Percentiles rank a stretch among this genome's conserved stretches.
phyloP scores from a whole-genome alignment of 352 stramenopile species.

The Globisporangium apiculatum region DNA sequence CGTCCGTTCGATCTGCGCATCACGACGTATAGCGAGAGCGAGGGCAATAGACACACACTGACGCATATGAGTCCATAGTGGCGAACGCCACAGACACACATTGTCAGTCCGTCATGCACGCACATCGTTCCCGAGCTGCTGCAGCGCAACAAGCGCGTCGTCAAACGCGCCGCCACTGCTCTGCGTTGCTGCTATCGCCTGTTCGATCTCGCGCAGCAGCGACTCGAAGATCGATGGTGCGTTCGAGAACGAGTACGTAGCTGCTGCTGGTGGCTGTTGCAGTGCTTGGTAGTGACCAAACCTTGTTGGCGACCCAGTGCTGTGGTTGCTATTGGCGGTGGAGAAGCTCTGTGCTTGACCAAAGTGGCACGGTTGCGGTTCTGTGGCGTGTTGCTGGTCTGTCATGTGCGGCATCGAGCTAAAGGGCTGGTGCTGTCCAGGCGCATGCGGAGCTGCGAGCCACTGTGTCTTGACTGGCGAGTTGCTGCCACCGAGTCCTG shows the following conservation, averaged over 20 bases:
- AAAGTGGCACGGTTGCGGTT: neutral
- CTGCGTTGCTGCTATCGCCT: conserved; percentile 15
- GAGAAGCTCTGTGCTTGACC: neutral
- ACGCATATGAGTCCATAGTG: neutral
- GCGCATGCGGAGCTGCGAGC: neutral
- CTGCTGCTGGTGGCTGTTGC: neutral
- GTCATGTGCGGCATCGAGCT: too few relatives aligned
- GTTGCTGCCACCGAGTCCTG: neutral
- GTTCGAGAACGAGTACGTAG: conserved; percentile 15
- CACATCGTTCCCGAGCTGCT: conserved; percentile 31
- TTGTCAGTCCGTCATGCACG: neutral
- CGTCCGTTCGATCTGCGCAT: conserved; percentile 8
- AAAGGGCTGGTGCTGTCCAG: neutral
- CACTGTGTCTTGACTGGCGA: conserved; percentile 5
- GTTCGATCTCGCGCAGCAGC: conserved; percentile 25
- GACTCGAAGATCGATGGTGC: conserved; percentile 42
- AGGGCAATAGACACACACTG: neutral
- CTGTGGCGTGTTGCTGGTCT: too few relatives aligned
- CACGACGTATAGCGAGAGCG: too few relatives aligned
- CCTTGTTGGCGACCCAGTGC: conserved; percentile 7
- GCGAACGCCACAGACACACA: neutral
- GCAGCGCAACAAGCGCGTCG: conserved; percentile 30
- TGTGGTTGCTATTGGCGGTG: too few relatives aligned
- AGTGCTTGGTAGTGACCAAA: neutral
- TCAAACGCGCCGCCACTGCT: conserved; percentile 25